phyloP scores from a whole-genome alignment of 805 yeast genomes.

The Kodamaea hsintzibuensis region DNA sequence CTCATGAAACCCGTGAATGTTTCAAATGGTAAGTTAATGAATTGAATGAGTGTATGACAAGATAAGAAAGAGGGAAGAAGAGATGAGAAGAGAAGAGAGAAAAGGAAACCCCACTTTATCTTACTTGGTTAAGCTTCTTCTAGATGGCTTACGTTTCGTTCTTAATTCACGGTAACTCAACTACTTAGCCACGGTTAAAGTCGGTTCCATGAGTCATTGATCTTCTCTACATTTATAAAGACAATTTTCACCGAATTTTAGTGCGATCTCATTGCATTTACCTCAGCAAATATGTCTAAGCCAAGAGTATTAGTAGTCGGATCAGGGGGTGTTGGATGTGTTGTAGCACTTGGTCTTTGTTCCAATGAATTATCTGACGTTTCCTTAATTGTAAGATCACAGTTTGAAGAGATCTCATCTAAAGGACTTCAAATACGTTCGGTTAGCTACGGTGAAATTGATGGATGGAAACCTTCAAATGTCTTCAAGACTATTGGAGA shows the following conservation, averaged over 20 bases:
- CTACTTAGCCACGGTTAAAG: too few relatives aligned
- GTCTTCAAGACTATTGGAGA: constrained; percentile 49
- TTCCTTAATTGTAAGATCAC: constrained; percentile 66
- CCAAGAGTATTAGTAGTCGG: constrained; percentile 64
- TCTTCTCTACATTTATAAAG: too few relatives aligned
- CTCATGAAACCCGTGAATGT: too few relatives aligned
- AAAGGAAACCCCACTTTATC: too few relatives aligned
- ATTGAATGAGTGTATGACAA: too few relatives aligned
- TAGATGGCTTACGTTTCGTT: too few relatives aligned
- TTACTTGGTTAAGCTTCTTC: too few relatives aligned
- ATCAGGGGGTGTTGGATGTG: constrained; percentile 85
- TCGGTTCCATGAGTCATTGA: too few relatives aligned
- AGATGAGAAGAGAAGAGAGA: too few relatives aligned
- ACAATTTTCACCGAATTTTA: not conserved
- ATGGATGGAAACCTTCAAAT: constrained; percentile 55
- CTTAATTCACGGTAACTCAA: too few relatives aligned
- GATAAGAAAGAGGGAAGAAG: too few relatives aligned
- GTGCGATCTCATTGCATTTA: not conserved
- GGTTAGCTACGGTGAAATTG: constrained; percentile 57
- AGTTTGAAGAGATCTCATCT: constrained; percentile 51
- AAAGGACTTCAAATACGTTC: constrained; percentile 64
- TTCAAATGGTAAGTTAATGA: too few relatives aligned
- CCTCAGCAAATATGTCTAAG: not conserved
- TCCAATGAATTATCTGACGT: constrained; percentile 50
- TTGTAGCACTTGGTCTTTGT: constrained; percentile 65